Percentiles rank a stretch among this genome's conserved stretches.
Conservation (phyloP, 768 basidiomycete species). For the Agaricus subrufescens region DNA sequence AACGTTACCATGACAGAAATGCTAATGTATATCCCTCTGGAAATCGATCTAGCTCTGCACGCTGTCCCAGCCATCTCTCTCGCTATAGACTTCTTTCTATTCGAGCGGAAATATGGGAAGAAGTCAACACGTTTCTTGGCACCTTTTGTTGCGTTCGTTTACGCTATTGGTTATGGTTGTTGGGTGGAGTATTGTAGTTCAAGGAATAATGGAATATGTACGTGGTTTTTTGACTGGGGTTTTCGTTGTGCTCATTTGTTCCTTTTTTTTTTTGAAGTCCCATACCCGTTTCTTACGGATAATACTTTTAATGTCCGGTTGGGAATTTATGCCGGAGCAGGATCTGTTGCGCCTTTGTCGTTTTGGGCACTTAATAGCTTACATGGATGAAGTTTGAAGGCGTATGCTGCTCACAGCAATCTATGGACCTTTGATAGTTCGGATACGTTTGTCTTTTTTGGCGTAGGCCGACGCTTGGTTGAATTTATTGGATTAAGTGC, state of each 20-base stretch:
- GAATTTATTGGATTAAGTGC: too few species aligned
- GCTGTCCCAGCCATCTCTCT: constrained; percentile 54
- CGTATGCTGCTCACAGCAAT: too few species aligned
- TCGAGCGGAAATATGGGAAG: constrained; percentile 52
- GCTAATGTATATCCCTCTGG: constrained; percentile 41
- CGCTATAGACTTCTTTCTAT: constrained; percentile 61
- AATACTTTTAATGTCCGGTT: constrained; percentile 47
- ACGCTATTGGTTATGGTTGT: constrained; percentile 44
- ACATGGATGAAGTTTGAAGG: constrained; percentile 24
- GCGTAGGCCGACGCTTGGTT: too few species aligned
- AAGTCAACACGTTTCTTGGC: constrained; percentile 22
- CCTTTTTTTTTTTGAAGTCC: constrained; percentile 39
- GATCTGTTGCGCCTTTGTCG: constrained; percentile 45
- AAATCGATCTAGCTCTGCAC: constrained; percentile 63
- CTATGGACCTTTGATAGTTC: too few species aligned
- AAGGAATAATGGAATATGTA: constrained; percentile 54
- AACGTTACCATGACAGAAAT: constrained; percentile 23
- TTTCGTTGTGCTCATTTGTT: neutral
- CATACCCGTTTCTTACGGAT: constrained; percentile 78
- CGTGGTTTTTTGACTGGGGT: constrained; percentile 20
- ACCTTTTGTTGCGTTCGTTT: constrained; percentile 23
- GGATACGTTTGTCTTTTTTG: too few species aligned
- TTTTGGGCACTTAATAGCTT: constrained; percentile 58
- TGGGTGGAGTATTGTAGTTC: constrained; percentile 69
- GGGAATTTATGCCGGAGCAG: constrained; percentile 53